Base-by-base conservation (phyloP, 805 yeast genomes). In the Wickerhamomyces chambardii region DNA sequence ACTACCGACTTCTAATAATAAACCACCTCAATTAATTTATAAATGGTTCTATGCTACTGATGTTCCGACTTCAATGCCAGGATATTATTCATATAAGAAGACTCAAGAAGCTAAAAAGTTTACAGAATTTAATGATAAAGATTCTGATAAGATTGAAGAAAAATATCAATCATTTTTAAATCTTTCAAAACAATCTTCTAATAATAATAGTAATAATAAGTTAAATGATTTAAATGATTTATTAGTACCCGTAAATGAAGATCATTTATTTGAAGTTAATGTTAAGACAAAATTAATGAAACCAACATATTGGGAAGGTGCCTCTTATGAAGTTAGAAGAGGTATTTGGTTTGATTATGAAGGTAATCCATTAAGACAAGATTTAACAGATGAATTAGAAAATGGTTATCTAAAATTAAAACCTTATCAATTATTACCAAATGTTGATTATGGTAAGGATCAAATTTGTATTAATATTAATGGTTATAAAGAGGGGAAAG, bases 261-360 rank as follows among this genome's bases (percentile, higher is more conserved):
- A 89, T 50, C 71, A 73, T 17, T 61, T 90, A 18, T 84, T 83
- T 47, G 74, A 76, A 47, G 95, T 86, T 5, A 75, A 85, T 47
- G 40, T 90, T 16, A 42, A 50, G 1, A 55, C 59, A 6, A 66
- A 76, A 56, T 67, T 66, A 33, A 54, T 89, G 47, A 44, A 58
- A 4, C 94, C 97, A 0, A 70, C 78, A 0, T 90, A 78, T 53
- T 90, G 97, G 97, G 77, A 75, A 7, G 97, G 97, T 2, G 92
- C 96, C 0, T 59, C 64, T 1, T 90, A 78, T 51, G 87, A 84
- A 40, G 81, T 90, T 1, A 64, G 95, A 31, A 61, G 97, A 36
- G 95, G 95, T 1, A 54, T 76, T 1, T 90, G 97, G 97, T 86
- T 85, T 52, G 59, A 65, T 27, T 51, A 69, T 9, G 72, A 72